These are phyloP conservation scores for Sugiyamaella japonica DNA, from an alignment of 1,139 yeast species.

Conservation along the genomic window DNA sequence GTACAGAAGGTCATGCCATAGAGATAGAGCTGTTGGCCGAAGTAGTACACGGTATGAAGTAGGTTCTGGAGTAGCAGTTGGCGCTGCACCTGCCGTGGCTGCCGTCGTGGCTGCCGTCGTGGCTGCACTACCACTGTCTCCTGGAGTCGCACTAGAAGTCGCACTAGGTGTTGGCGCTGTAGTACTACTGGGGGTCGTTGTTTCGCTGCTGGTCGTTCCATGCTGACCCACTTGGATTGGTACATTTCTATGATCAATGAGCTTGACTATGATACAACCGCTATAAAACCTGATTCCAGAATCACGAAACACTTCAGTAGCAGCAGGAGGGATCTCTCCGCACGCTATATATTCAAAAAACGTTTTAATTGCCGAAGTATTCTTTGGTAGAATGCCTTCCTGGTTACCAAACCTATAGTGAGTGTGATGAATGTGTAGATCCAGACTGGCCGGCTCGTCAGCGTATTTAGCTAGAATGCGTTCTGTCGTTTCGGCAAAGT, in stretches of 20 bases:
- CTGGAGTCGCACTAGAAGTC: background rate
- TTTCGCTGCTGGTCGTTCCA: background rate
- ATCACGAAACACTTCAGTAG: slow-evolving; percentile 85
- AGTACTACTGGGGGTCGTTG: background rate
- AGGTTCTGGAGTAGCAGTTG: slow-evolving; percentile 8
- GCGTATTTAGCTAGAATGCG: slow-evolving; percentile 77
- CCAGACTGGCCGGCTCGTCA: slow-evolving; percentile 77
- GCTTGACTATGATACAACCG: slow-evolving; percentile 82
- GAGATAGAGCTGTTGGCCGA: slow-evolving; percentile 75
- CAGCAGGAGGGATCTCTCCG: slow-evolving; percentile 85
- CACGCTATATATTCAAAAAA: slow-evolving; percentile 76
- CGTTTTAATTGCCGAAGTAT: slow-evolving; percentile 68
- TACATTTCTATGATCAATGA: slow-evolving; percentile 66
- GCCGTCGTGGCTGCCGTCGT: background rate
- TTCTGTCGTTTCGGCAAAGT: slow-evolving; percentile 62
- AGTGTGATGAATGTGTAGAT: slow-evolving; percentile 85
- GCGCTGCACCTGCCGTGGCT: background rate
- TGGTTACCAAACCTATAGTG: slow-evolving; percentile 79
- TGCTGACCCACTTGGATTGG: slow-evolving; percentile 16
- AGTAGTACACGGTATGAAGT: slow-evolving; percentile 71
- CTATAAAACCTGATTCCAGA: slow-evolving; percentile 81
- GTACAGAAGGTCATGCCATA: slow-evolving; percentile 81
- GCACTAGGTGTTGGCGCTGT: background rate
- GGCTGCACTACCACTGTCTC: background rate
- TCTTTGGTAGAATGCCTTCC: slow-evolving; percentile 79